These are phyloP conservation scores for Arxiozyma telluris DNA, from an alignment of 1,139 yeast species.

Conservation along the genomic window DNA sequence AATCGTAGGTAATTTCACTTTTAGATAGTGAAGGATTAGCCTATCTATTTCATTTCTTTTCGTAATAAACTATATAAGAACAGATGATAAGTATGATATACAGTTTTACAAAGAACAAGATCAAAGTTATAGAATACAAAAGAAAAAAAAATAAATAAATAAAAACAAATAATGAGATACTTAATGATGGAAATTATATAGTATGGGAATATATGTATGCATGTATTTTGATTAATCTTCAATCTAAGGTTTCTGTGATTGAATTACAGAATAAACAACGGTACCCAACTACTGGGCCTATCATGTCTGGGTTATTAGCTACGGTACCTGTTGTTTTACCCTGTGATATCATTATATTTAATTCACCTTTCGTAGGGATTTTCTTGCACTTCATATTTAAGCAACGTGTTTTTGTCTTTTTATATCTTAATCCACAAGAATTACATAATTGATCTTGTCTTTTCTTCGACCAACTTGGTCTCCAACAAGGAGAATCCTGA, in stretches of 20 bases:
- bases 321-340: slow-evolving; percentile 15
- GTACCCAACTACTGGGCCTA: slow-evolving; percentile 13
- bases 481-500: slow-evolving; percentile 94
- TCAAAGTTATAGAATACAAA: not conserved
- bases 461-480: slow-evolving; percentile 85
- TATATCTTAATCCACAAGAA: slow-evolving; percentile 89
- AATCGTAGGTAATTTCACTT: not conserved
- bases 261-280: slow-evolving; percentile 27
- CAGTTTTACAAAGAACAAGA: not conserved
- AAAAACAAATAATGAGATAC: not conserved
- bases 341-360: slow-evolving; percentile 67
- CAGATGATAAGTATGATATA: not conserved
- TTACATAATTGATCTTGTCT: slow-evolving; percentile 90
- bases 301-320: slow-evolving; percentile 8
- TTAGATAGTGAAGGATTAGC: not conserved
- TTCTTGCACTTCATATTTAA: slow-evolving; percentile 64
- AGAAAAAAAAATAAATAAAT: too few relatives aligned
- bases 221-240: not conserved
- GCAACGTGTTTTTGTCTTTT: slow-evolving; percentile 90
- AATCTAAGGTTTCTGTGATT: slow-evolving; percentile 19
- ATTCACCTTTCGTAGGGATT: slow-evolving; percentile 94
- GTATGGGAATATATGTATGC: not conserved
- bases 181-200: not conserved
- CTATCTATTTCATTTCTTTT: too few relatives aligned
- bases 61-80: too few relatives aligned